Conservation (phyloP, 1,284 basidiomycete species). For the Vanrija pseudolonga region DNA sequence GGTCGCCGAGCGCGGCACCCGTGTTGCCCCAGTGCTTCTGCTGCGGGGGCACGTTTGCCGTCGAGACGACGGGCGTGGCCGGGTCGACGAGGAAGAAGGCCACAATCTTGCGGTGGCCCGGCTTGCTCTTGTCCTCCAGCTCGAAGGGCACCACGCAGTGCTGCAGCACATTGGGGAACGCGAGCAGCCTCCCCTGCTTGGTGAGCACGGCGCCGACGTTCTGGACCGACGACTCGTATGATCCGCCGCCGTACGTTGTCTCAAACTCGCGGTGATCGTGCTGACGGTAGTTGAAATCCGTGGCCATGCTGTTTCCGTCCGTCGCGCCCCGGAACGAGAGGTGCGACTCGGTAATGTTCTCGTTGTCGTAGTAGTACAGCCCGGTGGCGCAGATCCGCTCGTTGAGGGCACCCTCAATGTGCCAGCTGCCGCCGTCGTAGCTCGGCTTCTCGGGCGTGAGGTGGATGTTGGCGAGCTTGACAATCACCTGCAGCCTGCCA, state of each 20-base stretch:
- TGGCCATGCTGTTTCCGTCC: not conserved
- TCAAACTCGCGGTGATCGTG: not conserved
- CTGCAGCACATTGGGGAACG: slow-evolving; percentile 13
- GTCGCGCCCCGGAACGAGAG: slow-evolving; percentile 3
- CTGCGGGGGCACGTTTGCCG: slow-evolving; percentile 16
- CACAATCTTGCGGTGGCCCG: slow-evolving; percentile 17
- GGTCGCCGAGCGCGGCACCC: not conserved
- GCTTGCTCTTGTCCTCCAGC: slow-evolving; percentile 8
- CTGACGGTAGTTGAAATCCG: not conserved
- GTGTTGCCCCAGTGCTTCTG: slow-evolving; percentile 7
- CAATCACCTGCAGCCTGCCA: slow-evolving; percentile 8
- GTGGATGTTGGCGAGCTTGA: slow-evolving; percentile 16
- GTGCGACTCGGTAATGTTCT: slow-evolving; percentile 10
- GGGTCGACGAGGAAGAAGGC: slow-evolving; percentile 21
- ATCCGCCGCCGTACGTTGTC: not conserved
- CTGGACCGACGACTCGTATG: not conserved
- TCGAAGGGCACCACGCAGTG: slow-evolving; percentile 10
- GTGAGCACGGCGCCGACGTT: not conserved
- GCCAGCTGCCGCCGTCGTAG: slow-evolving; percentile 10
- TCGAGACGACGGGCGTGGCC: slow-evolving; percentile 1
- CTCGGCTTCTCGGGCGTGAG: slow-evolving; percentile 13
- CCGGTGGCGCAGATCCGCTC: slow-evolving; percentile 13
- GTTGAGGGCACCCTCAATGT: slow-evolving; percentile 12
- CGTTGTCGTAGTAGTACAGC: slow-evolving; percentile 16
- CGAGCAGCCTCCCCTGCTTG: slow-evolving; percentile 3